Evolutionary conservation across 2,329 filamentous ascomycete species (phyloP).

Genomic region (Cordyceps farinosa): DNA sequence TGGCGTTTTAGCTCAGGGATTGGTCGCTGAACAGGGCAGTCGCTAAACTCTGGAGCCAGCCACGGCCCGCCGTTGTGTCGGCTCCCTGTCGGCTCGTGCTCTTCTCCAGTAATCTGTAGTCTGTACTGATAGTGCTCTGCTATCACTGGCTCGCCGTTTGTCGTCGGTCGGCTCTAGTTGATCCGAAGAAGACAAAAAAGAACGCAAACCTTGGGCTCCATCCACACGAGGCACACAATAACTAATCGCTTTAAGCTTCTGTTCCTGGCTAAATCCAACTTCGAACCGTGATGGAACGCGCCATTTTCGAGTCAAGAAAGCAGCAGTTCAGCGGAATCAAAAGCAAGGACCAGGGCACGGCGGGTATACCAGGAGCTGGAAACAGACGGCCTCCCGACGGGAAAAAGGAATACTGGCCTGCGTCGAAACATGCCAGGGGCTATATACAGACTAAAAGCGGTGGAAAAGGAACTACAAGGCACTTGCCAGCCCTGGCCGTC

Average conservation of each 20-base stretch:
- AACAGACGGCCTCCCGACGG: not conserved
- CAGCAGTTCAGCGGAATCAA: not conserved
- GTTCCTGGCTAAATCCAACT: not conserved
- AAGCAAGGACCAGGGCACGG: not conserved
- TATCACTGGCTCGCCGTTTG: not conserved
- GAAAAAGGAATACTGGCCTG: not conserved
- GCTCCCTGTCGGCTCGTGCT: not conserved
- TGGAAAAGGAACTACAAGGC: not conserved
- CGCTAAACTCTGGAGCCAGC: not conserved
- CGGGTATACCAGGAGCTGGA: not conserved
- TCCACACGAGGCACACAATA: not conserved
- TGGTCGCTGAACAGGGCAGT: not conserved
- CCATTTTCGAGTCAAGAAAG: not conserved
- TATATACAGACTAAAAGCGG: not conserved
- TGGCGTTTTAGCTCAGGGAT: not conserved
- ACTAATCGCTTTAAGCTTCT: not conserved
- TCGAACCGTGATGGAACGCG: not conserved
- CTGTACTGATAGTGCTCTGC: no score
- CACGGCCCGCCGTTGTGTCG: not conserved
- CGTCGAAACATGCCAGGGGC: not conserved
- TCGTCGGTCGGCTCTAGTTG: not conserved
- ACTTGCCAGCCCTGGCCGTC: not conserved
- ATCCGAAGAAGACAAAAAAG: not conserved
- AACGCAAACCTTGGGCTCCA: constrained; percentile 4
- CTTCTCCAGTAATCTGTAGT: no score